A percentile compares a stretch with the other conserved stretches of the same genome.
These are phyloP conservation scores for Metschnikowia lochheadii DNA, from an alignment of 805 yeast species.

Conservation along the genomic window DNA sequence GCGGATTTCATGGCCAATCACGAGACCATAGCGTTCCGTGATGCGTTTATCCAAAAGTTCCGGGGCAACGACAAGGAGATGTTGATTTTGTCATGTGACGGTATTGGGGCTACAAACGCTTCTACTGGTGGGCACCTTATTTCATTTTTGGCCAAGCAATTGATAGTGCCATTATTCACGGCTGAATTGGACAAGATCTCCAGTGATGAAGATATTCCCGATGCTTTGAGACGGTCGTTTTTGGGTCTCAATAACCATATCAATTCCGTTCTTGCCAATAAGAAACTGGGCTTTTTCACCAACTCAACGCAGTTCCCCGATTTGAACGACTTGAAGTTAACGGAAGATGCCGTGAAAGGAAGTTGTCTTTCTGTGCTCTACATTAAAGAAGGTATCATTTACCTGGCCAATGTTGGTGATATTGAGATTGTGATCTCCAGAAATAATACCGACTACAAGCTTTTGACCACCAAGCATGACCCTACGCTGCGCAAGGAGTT, in stretches of 20 bases:
- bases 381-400: constrained; percentile 63
- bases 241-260: constrained; percentile 77
- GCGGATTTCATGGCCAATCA: constrained; percentile 78
- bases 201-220: constrained; percentile 49
- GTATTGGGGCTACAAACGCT: constrained; percentile 6
- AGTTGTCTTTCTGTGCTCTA: constrained; percentile 81
- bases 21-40: constrained; percentile 67
- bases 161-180: constrained; percentile 63
- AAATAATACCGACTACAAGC: constrained; percentile 74
- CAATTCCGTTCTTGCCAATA: constrained; percentile 53
- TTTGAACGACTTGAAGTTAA: constrained; percentile 48
- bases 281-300: constrained; percentile 38
- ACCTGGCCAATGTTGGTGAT: constrained; percentile 89
- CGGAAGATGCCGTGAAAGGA: constrained; percentile 74
- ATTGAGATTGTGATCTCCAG: constrained; percentile 75
- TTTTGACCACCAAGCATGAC: constrained; percentile 73
- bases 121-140: constrained; percentile 49
- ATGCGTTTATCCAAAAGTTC: constrained; percentile 81
- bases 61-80: constrained; percentile 81
- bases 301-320: constrained; percentile 35
- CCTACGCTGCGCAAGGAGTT: constrained; percentile 76
- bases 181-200: constrained; percentile 53
- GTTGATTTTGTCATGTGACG: constrained; percentile 48
- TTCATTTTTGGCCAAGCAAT: constrained; percentile 68
- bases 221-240: constrained; percentile 81